A percentile compares a stretch with the other conserved stretches of the same genome.
These are phyloP conservation scores for Yamadazyma endophytica DNA, from an alignment of 805 yeast species.

Conservation along the genomic window DNA sequence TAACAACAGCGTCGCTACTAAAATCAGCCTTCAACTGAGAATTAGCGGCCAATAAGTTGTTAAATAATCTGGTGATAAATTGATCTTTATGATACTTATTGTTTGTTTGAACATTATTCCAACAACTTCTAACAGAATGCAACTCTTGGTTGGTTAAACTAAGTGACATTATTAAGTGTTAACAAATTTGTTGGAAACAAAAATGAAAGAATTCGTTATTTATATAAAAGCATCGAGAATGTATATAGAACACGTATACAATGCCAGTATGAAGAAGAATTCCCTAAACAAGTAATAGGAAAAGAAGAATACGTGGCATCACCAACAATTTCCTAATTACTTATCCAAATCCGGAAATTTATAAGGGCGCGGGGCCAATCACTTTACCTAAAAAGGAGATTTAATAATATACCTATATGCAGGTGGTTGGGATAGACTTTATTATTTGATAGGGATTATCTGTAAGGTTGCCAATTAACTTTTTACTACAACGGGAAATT, in stretches of 20 bases:
- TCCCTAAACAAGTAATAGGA: too few species aligned
- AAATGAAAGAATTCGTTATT: too few species aligned
- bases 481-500: too few species aligned
- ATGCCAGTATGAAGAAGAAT: too few species aligned
- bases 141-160: constrained; percentile 9
- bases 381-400: too few species aligned
- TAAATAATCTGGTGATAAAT: constrained; percentile 27
- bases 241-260: too few species aligned
- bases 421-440: too few species aligned
- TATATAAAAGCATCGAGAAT: constrained; percentile 1
- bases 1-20: constrained; percentile 15
- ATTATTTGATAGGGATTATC: too few species aligned
- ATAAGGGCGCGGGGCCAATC: too few species aligned
- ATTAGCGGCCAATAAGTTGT: constrained; percentile 30
- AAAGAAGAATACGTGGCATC: too few species aligned
- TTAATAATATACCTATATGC: too few species aligned
- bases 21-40: constrained; percentile 20
- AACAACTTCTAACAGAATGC: constrained; percentile 23
- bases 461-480: too few species aligned
- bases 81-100: constrained; percentile 25
- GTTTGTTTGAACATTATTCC: constrained; percentile 28
- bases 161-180: constrained; percentile 8
- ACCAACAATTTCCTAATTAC: constrained; percentile 5
- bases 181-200: background rate
- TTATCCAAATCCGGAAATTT: constrained; percentile 6